Base-by-base conservation (phyloP, 768 basidiomycete species). In the Phylloporus scabripes region DNA sequence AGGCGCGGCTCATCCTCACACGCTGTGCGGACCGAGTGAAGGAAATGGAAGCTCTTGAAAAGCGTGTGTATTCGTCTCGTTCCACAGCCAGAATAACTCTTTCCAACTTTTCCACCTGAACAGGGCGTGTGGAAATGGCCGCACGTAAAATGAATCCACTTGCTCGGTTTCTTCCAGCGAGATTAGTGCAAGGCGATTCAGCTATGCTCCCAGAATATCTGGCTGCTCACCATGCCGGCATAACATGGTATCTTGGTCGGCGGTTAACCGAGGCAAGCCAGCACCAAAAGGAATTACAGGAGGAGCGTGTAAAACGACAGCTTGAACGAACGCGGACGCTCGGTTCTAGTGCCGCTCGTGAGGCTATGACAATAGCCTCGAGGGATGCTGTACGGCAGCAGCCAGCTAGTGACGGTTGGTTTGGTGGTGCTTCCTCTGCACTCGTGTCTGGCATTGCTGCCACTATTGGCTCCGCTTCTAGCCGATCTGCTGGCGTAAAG, bases 191-290 rank as follows among this genome's bases (percentile, higher is more conserved):
- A 58, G 78, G 82, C 62, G 71, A 81, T 21, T 77, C 82, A 21
- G 52, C 57, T 23, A 56, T 45, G 34, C 53, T 62, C 14, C 83
- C 88, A 48, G 83, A 87, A 60, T 75, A 88, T 56, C 64, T 81
- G 26, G 85, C 91, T n/a, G 91, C 92, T 4, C 96, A 99, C 65
- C 90, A 90, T 60, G 78, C 91, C n/a, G 81, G 87, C 59, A 80
- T 99, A 56, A 89, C 91, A 11, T 93, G 92, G 86, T 94, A 85
- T 69, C 80, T 99, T 48, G 86, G 79, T 62, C 77, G 86, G 44
- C 80, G 87, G 33, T 76, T 99, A 32, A 78, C 92, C 0, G 81
- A 87, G 53, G 80, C 85, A 21, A 86, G 89, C 57, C 82, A 90
- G 60, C 74, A 63, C 14, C 85, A 95, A 57, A 85, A 85, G 56